Evolutionary conservation across 202 grass and related monocot species (phyloP), one percentile per base, ranked within the genome.

Genomic region (Cymbopogon flexuosus): DNA sequence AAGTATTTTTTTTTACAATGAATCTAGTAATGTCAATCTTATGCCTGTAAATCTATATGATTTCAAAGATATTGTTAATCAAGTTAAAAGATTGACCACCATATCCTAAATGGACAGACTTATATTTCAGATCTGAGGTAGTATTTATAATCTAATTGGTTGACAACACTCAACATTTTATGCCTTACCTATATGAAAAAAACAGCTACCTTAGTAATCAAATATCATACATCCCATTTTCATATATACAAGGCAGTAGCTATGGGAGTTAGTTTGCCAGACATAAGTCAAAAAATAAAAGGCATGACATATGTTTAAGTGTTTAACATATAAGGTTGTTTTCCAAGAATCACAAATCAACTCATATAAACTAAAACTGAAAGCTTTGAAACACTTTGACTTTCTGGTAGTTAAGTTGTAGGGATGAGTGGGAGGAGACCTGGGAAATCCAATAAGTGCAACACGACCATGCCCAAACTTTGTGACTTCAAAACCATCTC

Each of bases 401-500:
- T 74, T 23, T 51, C 3, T 34, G 13, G 51, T 62, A 76, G 4
- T 51, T 16, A 73, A 67, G 37, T 80, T 46, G 4, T 66, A 73
- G 58, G 30, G 45, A 59, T 66, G 74, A 72, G 76, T 72, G 54
- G 75, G 59, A 91, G 69, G 19, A 92, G 18, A 98, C 96, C 96
- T 99, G 49, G 96, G 96, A 86, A 99, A 99, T 89, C 92, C 92
- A 73, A 99, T 99, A 71, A 99, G 84, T 56, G 92, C 92, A 91
- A 99, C 96, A 87, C 92, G 92, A 67, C 96, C 96, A 85, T 99
- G 96, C 27, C 92, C 96, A 71, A 96, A 99, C 74, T 99, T 99
- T 79, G 96, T 99, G 47, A 99, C 96, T 91, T 99, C 96, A 91
- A 99, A 99, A 87, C 96, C 96, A 41, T 99, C 92, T 81, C 96